Base-by-base conservation (phyloP, 2,329 filamentous ascomycete species). In the Colletotrichum phormii region DNA sequence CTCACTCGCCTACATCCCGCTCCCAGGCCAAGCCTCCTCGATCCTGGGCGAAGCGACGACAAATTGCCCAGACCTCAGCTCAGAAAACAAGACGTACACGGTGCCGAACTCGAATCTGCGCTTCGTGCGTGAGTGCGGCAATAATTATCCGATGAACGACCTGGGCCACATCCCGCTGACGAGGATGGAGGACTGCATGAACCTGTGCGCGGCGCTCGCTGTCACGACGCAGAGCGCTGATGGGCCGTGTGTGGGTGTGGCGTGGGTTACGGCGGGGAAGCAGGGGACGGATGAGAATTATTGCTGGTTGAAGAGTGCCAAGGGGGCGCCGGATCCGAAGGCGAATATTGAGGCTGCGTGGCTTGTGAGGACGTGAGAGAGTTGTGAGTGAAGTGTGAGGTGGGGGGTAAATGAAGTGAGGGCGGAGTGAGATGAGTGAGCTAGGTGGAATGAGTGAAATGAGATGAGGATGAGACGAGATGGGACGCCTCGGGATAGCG, bases 241-340 rank as follows among this genome's bases (percentile, higher is more conserved):
- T 13, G 77, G 75, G 2, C 64, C 24, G 1, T 77, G 77, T 37
- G 33, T 67, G n/a, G 76, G 75, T 15, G 76, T 76, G 51, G 67
- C 68, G 13, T 77, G 76, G 76, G 71, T 76, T 3, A 76, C 71
- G 24, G 71, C 66, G 3, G 75, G 70, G 1, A 70, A 67, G n/a
- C 75, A 77, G 72, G 77, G 77, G 5, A 67, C 62, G 31, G 71
- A 74, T 29, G 31, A 64, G 15, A 72, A 73, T 37, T 75, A 64
- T 59, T 78, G 77, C 67, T 78, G 75, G 62, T 69, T 77, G 7
- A 77, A 78, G 71, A 63, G 42, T n/a, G 59, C 49, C n/a, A 74
- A 73, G 73, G 63, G 64, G 12, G 11, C 49, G 5, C 49, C 67
- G 18, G 58, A 67, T 3, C 55, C 51, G 0, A 65, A 57, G 51